A percentile compares a stretch with the other conserved stretches of the same genome.
Evolutionary conservation across 192 early-diverging fungal genomes (phyloP).

Genomic region (Entrophospora sp.): DNA sequence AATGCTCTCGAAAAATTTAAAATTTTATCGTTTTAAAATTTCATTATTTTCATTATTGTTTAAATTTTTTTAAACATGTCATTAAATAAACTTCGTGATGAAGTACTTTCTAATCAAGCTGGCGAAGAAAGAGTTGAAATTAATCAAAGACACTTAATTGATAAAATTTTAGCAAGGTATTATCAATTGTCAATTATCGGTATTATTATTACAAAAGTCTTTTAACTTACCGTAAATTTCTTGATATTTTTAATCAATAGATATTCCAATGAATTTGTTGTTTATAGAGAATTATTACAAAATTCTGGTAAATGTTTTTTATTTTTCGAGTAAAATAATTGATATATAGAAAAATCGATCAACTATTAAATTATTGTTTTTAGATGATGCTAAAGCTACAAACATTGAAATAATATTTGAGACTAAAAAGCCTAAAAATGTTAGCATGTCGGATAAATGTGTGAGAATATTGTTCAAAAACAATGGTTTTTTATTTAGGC

Average conservation of each 20-base stretch:
- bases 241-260: constrained; percentile 21
- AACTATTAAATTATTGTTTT: constrained; percentile 22
- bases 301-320: constrained; percentile 40
- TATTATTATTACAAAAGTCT: too few relatives aligned
- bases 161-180: constrained; percentile 77
- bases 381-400: constrained; percentile 67
- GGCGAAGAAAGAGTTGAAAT: constrained; percentile 63
- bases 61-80: too few relatives aligned
- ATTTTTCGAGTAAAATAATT: too few relatives aligned
- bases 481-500: constrained; percentile 73
- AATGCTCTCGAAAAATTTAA: too few relatives aligned
- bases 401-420: constrained; percentile 52
- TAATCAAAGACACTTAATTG: constrained; percentile 85
- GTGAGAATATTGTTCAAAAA: constrained; percentile 60
- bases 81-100: constrained; percentile 36
- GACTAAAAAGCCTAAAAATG: constrained; percentile 31
- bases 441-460: constrained; percentile 35
- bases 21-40: too few relatives aligned
- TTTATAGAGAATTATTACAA: constrained; percentile 73
- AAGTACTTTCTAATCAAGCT: constrained; percentile 33
- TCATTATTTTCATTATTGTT: too few relatives aligned
- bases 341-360: too few relatives aligned
- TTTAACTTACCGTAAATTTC: too few relatives aligned
- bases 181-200: too few relatives aligned
- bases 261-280: constrained; percentile 79